phyloP scores from a whole-genome alignment of 176 grass and related monocot genomes.

The Poa annua region DNA sequence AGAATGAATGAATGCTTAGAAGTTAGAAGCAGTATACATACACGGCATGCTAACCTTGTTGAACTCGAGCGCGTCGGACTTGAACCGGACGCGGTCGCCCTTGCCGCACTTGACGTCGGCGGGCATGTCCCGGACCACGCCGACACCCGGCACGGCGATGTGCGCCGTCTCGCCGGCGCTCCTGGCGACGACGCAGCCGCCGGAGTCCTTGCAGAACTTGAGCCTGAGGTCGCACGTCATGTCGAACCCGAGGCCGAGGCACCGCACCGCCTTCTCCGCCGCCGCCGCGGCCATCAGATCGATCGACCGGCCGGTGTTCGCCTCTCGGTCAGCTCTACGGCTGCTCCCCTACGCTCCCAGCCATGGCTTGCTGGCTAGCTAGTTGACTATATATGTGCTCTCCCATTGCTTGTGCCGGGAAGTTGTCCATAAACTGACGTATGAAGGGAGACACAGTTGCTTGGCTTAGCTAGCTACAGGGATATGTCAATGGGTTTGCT shows the following conservation, averaged over 20 bases:
- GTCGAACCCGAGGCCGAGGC: slow-evolving; percentile 83
- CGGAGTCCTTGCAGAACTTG: slow-evolving; percentile 75
- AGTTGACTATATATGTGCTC: slow-evolving; percentile 38
- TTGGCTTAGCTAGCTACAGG: slow-evolving; percentile 1
- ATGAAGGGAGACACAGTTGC: neutral
- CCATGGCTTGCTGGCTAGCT: slow-evolving; percentile 35
- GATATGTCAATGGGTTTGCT: slow-evolving; percentile 20
- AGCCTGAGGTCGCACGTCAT: slow-evolving; percentile 77
- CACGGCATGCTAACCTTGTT: slow-evolving; percentile 52
- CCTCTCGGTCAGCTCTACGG: neutral
- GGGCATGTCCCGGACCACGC: slow-evolving; percentile 54
- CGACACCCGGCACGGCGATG: slow-evolving; percentile 70
- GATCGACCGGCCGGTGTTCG: neutral
- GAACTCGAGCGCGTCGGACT: slow-evolving; percentile 84
- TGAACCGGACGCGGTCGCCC: slow-evolving; percentile 80
- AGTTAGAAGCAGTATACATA: neutral
- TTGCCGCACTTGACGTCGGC: slow-evolving; percentile 86
- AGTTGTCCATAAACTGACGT: slow-evolving; percentile 19
- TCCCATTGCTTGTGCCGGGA: slow-evolving; percentile 37
- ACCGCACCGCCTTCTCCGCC: slow-evolving; percentile 71
- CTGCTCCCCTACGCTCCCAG: neutral
- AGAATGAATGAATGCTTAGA: neutral
- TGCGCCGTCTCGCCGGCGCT: slow-evolving; percentile 52
- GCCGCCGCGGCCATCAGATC: slow-evolving; percentile 39
- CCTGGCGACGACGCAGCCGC: slow-evolving; percentile 53